Base-by-base conservation (phyloP, 2,329 filamentous ascomycete species). In the Talaromyces sp. region DNA sequence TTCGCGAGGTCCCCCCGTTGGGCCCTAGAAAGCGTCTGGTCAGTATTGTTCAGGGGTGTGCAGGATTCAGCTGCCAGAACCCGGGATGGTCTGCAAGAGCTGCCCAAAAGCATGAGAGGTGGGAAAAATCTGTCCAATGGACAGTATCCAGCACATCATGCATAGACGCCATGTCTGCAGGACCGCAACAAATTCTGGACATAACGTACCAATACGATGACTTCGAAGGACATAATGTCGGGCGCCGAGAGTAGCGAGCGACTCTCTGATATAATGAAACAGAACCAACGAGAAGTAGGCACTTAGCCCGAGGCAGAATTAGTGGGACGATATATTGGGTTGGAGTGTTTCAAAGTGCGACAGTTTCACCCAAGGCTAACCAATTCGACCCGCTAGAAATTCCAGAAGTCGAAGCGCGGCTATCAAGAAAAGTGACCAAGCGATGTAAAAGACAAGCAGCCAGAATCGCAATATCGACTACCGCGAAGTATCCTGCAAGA, bases 1-100 rank as follows among this genome's bases (percentile, higher is more conserved):
- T 80, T 99, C 94, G 65, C 85, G 83, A 29, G 94, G 94, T 47
- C 94, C 94, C 53, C 94, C 94, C 46, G 91, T 90, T 41, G 91
- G 86, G 59, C 94, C 94, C 91, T 96, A 53, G 47, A 51, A 11
- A 41, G 13, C 55, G 64, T 74, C 58, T 73, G 70, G 29, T 49
- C 24, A 42, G 46, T 57, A 36, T 17, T 24, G 9, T 22, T 30
- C 33, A 40, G 14, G 14, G 17, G 51, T 20, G 43, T 27, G 30
- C 36, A 52, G 24, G 45, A 47, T 39, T 47, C 36, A 55, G 40
- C 54, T 62, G 66, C 48, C 48, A 51, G 50, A 54, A 55, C 49
- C 60, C 53, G 56, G 57, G 17, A 55, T 19, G 36, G 35, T 36
- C 36, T 47, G 39, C 40, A 45, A 48, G 47, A 46, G 17, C 7